A percentile compares a stretch with the other conserved stretches of the same genome.
Evolutionary conservation across 1,284 basidiomycete species (phyloP).

Genomic region (Leccinum solheimii): DNA sequence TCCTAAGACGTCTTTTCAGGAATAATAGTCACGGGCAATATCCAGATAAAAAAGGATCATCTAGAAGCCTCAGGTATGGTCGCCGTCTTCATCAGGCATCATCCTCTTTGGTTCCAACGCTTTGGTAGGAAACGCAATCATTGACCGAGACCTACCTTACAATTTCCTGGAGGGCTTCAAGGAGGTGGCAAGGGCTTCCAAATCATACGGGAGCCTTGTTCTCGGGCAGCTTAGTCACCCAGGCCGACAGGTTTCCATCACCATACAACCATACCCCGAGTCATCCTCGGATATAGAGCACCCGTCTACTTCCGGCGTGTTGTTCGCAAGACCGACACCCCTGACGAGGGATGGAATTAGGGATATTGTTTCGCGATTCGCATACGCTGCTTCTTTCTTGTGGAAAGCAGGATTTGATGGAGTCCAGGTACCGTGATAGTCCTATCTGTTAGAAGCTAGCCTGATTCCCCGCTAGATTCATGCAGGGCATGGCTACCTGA

Average conservation of each 20-base stretch:
- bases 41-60: conserved; percentile 37
- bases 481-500: conserved; percentile 49
- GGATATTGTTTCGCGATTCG: conserved; percentile 33
- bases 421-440: conserved; percentile 24
- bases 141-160: conserved; percentile 30
- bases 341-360: conserved; percentile 33
- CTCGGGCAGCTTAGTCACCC: conserved; percentile 36
- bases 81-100: background rate
- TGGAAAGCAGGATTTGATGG: conserved; percentile 34
- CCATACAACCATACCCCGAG: conserved; percentile 37
- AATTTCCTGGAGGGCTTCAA: conserved; percentile 28
- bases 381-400: conserved; percentile 29
- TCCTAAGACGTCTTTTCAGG: conserved; percentile 15
- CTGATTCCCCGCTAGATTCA: conserved; percentile 31
- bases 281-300: conserved; percentile 36
- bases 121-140: conserved; percentile 33
- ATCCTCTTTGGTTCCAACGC: background rate
- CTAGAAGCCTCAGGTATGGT: conserved; percentile 33
- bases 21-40: conserved; percentile 35
- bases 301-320: conserved; percentile 35
- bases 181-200: conserved; percentile 31
- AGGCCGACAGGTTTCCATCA: conserved; percentile 37
- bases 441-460: too few species aligned
- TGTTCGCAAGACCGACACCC: conserved; percentile 33
- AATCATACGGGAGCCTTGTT: conserved; percentile 31